A percentile compares a stretch with the other conserved stretches of the same genome.
These are phyloP conservation scores for Candida ficus DNA, from an alignment of 805 yeast species.

Conservation along the genomic window DNA sequence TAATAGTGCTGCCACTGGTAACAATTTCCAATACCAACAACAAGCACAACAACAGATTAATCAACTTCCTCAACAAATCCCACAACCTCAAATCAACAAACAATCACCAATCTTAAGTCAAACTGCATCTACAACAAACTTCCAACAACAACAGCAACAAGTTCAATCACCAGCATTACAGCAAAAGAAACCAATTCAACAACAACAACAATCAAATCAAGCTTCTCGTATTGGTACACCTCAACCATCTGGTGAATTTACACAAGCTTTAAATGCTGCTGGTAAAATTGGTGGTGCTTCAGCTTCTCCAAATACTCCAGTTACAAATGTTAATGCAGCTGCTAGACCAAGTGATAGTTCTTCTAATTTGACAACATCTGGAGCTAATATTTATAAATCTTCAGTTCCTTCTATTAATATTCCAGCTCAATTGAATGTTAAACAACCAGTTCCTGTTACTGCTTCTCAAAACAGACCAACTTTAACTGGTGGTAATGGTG, in stretches of 20 bases:
- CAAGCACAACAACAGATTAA: too few species aligned
- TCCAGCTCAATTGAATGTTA: conserved; percentile 61
- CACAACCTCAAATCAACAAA: conserved; percentile 11
- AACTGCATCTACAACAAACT: neutral
- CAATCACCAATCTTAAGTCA: conserved; percentile 14
- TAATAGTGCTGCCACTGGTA: neutral
- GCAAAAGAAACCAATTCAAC: conserved; percentile 16
- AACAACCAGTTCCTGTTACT: conserved; percentile 59
- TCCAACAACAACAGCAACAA: conserved; percentile 15
- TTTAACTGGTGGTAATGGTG: conserved; percentile 76
- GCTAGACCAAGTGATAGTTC: conserved; percentile 33
- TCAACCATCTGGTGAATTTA: conserved; percentile 12
- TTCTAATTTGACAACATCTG: conserved; percentile 21
- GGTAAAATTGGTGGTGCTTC: conserved; percentile 18
- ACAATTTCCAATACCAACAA: conserved; percentile 8
- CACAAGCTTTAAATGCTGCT: conserved; percentile 7
- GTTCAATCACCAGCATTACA: conserved; percentile 13
- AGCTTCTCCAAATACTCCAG: conserved; percentile 32
- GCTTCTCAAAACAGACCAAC: conserved; percentile 75
- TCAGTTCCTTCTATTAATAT: conserved; percentile 64
- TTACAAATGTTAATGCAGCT: conserved; percentile 45
- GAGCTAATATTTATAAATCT: conserved; percentile 32
- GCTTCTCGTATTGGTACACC: conserved; percentile 20
- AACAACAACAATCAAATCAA: conserved; percentile 9
- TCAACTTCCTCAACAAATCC: too few species aligned